These are phyloP conservation scores for Penicillium sp. DNA, from an alignment of 2,329 filamentous ascomycete species.

Conservation along the genomic window DNA sequence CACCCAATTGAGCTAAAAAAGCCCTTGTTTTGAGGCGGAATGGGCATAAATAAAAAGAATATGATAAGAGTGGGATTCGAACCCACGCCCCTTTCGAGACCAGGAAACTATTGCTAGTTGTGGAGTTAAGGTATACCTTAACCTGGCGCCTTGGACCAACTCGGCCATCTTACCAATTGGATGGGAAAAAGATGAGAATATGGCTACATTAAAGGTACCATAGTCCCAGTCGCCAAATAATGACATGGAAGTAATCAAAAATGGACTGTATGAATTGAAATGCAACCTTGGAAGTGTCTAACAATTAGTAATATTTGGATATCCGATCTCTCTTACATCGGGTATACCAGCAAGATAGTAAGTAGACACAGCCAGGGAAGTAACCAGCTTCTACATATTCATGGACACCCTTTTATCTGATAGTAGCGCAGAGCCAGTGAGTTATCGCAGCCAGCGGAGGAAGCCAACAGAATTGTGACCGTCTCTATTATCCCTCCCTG, in stretches of 20 bases:
- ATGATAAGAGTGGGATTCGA: constrained; percentile 11
- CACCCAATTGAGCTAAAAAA: background rate
- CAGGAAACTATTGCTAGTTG: constrained; percentile 10
- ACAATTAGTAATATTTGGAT: too few relatives aligned
- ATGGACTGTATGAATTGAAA: too few relatives aligned
- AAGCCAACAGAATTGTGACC: too few relatives aligned
- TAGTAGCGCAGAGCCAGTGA: too few relatives aligned
- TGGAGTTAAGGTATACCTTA: constrained; percentile 28
- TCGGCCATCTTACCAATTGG: constrained; percentile 30
- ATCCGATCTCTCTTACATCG: constrained; percentile 24
- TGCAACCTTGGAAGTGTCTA: too few relatives aligned
- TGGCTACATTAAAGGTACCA: background rate
- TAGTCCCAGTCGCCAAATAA: too few relatives aligned
- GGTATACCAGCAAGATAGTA: constrained; percentile 72
- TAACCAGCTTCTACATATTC: constrained; percentile 48
- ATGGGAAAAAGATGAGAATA: accelerated
- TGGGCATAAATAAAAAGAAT: background rate
- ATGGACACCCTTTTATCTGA: too few relatives aligned
- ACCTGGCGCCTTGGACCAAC: constrained; percentile 35
- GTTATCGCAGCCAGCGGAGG: too few relatives aligned
- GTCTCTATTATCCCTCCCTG: too few relatives aligned
- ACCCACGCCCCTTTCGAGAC: constrained; percentile 7
- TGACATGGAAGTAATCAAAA: too few relatives aligned
- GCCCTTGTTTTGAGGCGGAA: background rate
- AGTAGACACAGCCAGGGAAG: constrained; percentile 68